These are phyloP conservation scores for Aegilops bicornis DNA, from an alignment of 176 grass and related monocot genomes.

Conservation along the genomic window DNA sequence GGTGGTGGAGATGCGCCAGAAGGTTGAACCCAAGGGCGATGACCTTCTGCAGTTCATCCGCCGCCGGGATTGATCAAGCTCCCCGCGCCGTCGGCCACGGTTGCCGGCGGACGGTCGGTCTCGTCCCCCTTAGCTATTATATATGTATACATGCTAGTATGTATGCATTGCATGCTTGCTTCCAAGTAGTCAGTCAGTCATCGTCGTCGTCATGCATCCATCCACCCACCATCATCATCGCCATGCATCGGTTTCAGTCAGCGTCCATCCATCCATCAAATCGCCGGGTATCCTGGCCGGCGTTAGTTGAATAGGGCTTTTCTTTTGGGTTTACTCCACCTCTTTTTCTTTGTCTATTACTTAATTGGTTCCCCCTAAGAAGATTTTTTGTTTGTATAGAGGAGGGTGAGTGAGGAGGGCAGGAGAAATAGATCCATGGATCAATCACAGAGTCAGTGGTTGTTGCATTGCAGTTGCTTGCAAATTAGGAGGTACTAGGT, in stretches of 20 bases:
- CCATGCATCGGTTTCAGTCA: constrained; percentile 52
- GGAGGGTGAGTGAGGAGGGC: constrained; percentile 53
- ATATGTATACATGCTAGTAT: constrained; percentile 72
- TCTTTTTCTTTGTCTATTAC: constrained; percentile 64
- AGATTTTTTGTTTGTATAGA: constrained; percentile 89
- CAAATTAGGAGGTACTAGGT: constrained; percentile 57
- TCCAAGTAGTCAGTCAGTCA: constrained; percentile 39
- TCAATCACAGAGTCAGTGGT: constrained; percentile 54
- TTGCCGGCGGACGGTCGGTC: constrained; percentile 19
- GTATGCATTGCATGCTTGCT: constrained; percentile 69
- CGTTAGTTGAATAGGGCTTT: constrained; percentile 52
- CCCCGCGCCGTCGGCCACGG: not conserved
- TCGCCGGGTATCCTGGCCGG: constrained; percentile 25
- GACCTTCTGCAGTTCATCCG: constrained; percentile 84
- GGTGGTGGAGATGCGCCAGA: constrained; percentile 94
- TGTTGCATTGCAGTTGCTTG: constrained; percentile 62
- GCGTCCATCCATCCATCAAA: constrained; percentile 37
- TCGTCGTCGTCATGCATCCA: constrained; percentile 36
- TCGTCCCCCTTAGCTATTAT: constrained; percentile 59
- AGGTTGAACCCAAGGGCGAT: constrained; percentile 28
- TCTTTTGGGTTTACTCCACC: constrained; percentile 42
- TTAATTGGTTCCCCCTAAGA: constrained; percentile 78
- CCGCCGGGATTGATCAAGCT: constrained; percentile 54
- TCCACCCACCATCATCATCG: constrained; percentile 25
- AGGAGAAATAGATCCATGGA: constrained; percentile 66